A percentile compares a stretch with the other conserved stretches of the same genome.
These are phyloP conservation scores for Botrytis cinerea DNA, from an alignment of 2,329 filamentous ascomycete species.

Conservation along the genomic window DNA sequence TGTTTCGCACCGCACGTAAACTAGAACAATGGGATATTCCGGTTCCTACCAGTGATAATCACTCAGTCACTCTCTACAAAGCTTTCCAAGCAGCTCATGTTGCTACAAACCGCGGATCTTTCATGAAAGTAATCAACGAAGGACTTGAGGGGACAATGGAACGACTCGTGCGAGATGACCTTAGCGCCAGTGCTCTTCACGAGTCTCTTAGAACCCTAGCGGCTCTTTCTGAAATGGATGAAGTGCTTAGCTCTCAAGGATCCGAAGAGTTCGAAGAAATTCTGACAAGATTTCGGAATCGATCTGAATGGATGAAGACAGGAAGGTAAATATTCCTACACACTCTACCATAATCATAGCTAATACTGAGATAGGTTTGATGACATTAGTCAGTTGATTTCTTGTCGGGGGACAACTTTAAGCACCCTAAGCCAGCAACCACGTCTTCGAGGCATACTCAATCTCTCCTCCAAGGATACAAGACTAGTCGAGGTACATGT, in stretches of 20 bases:
- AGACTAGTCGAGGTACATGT: conserved; percentile 73
- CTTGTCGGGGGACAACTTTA: conserved; percentile 79
- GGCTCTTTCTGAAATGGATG: conserved; percentile 77
- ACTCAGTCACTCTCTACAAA: conserved; percentile 73
- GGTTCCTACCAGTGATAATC: conserved; percentile 63
- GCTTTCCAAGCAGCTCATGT: conserved; percentile 78
- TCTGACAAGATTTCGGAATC: conserved; percentile 63
- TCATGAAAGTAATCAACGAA: conserved; percentile 61
- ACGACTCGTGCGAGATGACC: conserved; percentile 51
- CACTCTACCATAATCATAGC: background rate
- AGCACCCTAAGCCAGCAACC: conserved; percentile 73
- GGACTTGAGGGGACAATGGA: conserved; percentile 63
- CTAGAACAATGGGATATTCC: conserved; percentile 92
- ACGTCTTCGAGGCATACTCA: conserved; percentile 61
- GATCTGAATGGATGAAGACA: conserved; percentile 78
- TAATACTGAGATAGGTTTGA: conserved; percentile 57
- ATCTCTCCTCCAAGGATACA: conserved; percentile 62
- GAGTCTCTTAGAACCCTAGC: conserved; percentile 65
- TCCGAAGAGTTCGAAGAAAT: conserved; percentile 61
- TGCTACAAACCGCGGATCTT: conserved; percentile 56
- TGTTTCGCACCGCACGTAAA: conserved; percentile 76
- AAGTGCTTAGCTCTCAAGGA: conserved; percentile 65
- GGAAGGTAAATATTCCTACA: conserved; percentile 61
- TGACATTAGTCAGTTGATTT: conserved; percentile 78
- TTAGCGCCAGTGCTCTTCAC: conserved; percentile 55